Percentiles rank a stretch among this genome's conserved stretches.
phyloP scores from a whole-genome alignment of 768 basidiomycete genomes.

The Dioszegia hungarica region DNA sequence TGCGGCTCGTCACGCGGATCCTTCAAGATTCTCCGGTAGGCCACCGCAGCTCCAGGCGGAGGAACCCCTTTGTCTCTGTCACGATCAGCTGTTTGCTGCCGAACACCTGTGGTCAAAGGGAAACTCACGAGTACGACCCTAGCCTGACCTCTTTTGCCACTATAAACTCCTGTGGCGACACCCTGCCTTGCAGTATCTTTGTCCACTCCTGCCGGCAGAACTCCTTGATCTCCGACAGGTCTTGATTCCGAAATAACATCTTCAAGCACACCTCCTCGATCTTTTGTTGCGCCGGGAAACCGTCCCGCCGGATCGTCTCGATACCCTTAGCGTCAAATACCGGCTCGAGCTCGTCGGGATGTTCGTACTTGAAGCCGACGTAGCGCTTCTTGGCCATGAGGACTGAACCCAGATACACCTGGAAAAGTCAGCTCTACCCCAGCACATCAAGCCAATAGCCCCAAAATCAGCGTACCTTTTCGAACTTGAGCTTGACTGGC shows the following conservation, averaged over 20 bases:
- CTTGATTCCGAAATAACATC: constrained; percentile 81
- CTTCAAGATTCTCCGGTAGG: constrained; percentile 64
- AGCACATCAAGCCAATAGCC: background rate
- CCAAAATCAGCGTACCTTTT: constrained; percentile 61
- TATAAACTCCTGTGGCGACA: constrained; percentile 85
- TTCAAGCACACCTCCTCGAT: constrained; percentile 86
- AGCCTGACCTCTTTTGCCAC: constrained; percentile 90
- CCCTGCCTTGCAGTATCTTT: constrained; percentile 72
- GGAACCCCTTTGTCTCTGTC: constrained; percentile 74
- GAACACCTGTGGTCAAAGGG: background rate
- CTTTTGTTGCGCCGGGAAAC: constrained; percentile 82
- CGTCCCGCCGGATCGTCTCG: constrained; percentile 90
- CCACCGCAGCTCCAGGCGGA: constrained; percentile 86
- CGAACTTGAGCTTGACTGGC: constrained; percentile 94
- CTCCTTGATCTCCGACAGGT: constrained; percentile 80
- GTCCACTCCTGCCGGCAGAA: constrained; percentile 82
- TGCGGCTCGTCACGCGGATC: constrained; percentile 81
- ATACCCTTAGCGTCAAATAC: constrained; percentile 95
- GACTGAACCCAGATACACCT: constrained; percentile 93
- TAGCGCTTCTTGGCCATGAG: constrained; percentile 98
- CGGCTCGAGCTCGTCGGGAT: constrained; percentile 69
- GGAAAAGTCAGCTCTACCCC: constrained; percentile 10
- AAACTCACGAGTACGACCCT: constrained; percentile 81
- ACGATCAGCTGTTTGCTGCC: background rate
- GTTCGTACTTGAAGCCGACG: constrained; percentile 93